Percentiles rank a stretch among this genome's conserved stretches.
Evolutionary conservation across 2,329 filamentous ascomycete genomes (phyloP).

Genomic region (Talaromyces piceae): DNA sequence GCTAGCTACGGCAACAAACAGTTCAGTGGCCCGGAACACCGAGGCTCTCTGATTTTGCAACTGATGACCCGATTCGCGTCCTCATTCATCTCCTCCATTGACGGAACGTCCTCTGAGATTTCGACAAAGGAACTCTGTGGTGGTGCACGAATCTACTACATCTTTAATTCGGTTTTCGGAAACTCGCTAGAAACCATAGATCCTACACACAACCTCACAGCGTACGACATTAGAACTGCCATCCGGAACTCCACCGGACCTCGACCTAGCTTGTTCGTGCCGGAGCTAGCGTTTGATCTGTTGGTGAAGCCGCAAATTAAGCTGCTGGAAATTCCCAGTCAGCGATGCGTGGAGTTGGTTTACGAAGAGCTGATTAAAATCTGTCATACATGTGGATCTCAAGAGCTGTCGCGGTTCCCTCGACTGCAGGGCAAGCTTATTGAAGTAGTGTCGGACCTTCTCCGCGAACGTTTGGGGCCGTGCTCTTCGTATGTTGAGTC

Average conservation of each 20-base stretch:
- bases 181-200: slow-evolving; percentile 95
- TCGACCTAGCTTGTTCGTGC: slow-evolving; percentile 90
- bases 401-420: slow-evolving; percentile 84
- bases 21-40: slow-evolving; percentile 94
- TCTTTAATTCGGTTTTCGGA: slow-evolving; percentile 97
- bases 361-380: slow-evolving; percentile 99
- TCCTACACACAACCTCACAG: slow-evolving; percentile 88
- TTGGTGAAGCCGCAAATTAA: slow-evolving; percentile 99
- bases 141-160: slow-evolving; percentile 94
- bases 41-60: slow-evolving; percentile 88
- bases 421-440: slow-evolving; percentile 94
- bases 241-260: slow-evolving; percentile 98
- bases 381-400: slow-evolving; percentile 95
- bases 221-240: slow-evolving; percentile 89
- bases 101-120: slow-evolving; percentile 96
- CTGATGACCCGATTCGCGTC: slow-evolving; percentile 97
- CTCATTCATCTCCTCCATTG: slow-evolving; percentile 96
- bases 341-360: slow-evolving; percentile 93
- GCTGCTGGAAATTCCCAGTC: slow-evolving; percentile 85
- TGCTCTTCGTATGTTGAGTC: slow-evolving; percentile 90
- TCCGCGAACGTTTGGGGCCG: slow-evolving; percentile 85
- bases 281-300: slow-evolving; percentile 94
- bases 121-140: slow-evolving; percentile 97
- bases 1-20: slow-evolving; percentile 97
- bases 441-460: slow-evolving; percentile 91